These are phyloP conservation scores for Colletotrichum australisinense DNA, from an alignment of 2,329 filamentous ascomycete species.

Conservation along the genomic window DNA sequence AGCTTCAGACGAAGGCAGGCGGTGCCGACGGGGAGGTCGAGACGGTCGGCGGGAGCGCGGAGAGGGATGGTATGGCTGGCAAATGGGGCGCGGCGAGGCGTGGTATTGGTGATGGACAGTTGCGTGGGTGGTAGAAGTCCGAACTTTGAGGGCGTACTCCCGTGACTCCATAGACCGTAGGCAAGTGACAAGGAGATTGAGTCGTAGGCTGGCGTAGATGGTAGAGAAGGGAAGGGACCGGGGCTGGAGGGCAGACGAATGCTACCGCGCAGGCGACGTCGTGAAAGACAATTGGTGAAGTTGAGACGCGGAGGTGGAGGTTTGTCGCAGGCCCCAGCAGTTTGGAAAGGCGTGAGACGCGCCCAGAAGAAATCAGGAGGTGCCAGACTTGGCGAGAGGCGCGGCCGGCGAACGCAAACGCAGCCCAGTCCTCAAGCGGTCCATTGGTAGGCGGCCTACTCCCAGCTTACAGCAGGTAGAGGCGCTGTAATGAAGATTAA, in stretches of 20 bases:
- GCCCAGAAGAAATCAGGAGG: constrained; percentile 29
- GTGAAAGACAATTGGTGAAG: neutral
- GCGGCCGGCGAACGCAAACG: neutral
- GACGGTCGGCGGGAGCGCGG: neutral
- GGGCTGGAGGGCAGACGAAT: neutral
- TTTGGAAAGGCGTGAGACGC: constrained; percentile 21
- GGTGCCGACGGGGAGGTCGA: constrained; percentile 21
- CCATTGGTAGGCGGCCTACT: neutral
- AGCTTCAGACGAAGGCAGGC: constrained; percentile 14
- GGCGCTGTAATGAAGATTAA: constrained; percentile 1
- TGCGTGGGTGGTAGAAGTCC: neutral
- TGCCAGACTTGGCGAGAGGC: constrained; percentile 30
- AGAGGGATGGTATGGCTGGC: neutral
- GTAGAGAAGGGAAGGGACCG: neutral
- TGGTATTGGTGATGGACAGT: neutral
- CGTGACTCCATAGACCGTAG: no score
- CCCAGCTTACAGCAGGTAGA: neutral
- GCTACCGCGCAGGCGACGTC: neutral
- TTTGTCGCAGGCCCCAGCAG: constrained; percentile 27
- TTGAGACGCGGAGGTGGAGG: neutral
- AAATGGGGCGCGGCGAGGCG: neutral
- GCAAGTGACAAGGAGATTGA: neutral
- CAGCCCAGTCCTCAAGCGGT: neutral
- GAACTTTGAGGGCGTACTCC: neutral
- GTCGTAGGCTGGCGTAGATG: neutral